Evolutionary conservation across 257 asterid species (phyloP).

Genomic region (Solanum sitiens): DNA sequence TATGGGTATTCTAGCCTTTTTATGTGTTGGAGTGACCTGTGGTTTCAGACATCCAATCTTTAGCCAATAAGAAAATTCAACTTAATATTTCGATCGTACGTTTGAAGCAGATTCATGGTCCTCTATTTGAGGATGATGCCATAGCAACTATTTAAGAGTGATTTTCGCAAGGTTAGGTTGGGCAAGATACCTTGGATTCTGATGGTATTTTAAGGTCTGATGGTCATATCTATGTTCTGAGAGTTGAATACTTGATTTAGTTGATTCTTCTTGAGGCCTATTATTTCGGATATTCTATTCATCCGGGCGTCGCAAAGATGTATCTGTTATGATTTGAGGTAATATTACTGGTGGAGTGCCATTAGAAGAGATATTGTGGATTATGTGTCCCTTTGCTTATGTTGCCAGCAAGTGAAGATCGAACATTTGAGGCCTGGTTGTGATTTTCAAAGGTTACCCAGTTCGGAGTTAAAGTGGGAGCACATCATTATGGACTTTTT

Average conservation of each 20-base stretch:
- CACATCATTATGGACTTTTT: too few species aligned
- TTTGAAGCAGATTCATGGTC: too few species aligned
- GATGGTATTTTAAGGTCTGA: not conserved
- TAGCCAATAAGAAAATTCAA: not conserved
- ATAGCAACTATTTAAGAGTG: not conserved
- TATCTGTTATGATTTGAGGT: not conserved
- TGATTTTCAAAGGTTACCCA: not conserved
- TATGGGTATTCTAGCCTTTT: not conserved
- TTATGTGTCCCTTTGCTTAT: not conserved
- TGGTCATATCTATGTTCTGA: too few species aligned
- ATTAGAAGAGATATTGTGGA: not conserved
- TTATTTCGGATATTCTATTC: not conserved
- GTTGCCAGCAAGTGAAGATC: not conserved
- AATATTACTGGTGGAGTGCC: not conserved
- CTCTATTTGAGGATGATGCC: not conserved
- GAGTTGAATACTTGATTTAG: not conserved
- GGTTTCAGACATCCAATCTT: not conserved
- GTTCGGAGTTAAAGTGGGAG: not conserved
- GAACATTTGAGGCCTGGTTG: not conserved
- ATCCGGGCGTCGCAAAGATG: not conserved
- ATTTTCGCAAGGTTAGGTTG: not conserved
- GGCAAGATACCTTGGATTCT: not conserved
- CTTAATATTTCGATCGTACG: too few species aligned
- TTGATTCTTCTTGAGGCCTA: not conserved
- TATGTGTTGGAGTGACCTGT: not conserved